These are phyloP conservation scores for Bocquillonia castaneifolia DNA, from an alignment of 441 rosid species.

Conservation along the genomic window DNA sequence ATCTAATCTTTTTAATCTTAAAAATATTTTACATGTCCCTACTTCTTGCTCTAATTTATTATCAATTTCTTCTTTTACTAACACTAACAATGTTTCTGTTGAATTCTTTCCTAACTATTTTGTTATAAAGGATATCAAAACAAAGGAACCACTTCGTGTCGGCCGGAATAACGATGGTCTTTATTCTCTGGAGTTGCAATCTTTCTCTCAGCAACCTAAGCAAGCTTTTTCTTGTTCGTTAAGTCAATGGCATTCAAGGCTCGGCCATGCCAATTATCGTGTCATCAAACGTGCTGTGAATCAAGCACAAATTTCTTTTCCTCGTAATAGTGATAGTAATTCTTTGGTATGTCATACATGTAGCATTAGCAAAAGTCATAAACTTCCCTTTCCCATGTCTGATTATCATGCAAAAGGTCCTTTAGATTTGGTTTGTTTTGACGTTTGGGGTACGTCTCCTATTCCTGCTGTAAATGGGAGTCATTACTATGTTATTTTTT, in stretches of 20 bases:
- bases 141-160: neutral
- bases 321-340: no score
- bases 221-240: neutral
- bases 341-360: neutral
- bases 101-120: neutral
- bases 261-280: neutral
- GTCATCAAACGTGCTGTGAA: neutral
- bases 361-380: neutral
- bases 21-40: no score
- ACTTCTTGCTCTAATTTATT: no score
- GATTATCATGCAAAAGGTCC: neutral
- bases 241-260: neutral
- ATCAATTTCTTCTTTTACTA: neutral
- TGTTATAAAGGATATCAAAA: neutral
- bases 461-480: no score
- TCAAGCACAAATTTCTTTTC: no score
- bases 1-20: no score
- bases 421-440: neutral
- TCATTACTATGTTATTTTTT: neutral
- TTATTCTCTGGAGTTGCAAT: neutral
- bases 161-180: neutral
- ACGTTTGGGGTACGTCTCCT: neutral
- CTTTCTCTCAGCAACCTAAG: neutral
- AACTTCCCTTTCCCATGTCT: neutral
- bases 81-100: neutral